Percentiles rank a stretch among this genome's conserved stretches.
Conservation (phyloP, 257 asterid species). For the Perilla frutescens region DNA sequence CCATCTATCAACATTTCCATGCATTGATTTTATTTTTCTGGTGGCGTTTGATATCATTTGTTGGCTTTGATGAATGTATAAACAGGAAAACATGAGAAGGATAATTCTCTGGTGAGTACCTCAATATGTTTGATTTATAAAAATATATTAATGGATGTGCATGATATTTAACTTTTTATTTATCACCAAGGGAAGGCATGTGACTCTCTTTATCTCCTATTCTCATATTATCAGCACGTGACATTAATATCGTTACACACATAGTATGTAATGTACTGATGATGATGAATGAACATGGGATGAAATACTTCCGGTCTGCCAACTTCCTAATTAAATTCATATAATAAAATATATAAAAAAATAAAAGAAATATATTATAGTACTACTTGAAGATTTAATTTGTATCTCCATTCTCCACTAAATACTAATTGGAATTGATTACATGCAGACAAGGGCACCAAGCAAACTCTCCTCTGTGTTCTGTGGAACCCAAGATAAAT, state of each 20-base stretch:
- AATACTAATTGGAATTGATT: background rate
- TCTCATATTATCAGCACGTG: too few species aligned
- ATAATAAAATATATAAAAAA: too few species aligned
- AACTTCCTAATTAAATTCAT: too few species aligned
- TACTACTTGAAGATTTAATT: background rate
- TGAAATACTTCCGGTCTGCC: too few species aligned
- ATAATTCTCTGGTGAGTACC: slow-evolving; percentile 46
- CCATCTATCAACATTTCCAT: background rate
- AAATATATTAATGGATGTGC: too few species aligned
- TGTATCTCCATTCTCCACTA: background rate
- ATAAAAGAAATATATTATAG: too few species aligned
- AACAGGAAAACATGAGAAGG: slow-evolving; percentile 58
- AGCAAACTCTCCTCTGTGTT: slow-evolving; percentile 77
- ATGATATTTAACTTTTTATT: too few species aligned
- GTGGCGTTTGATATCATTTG: background rate
- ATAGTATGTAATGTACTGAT: too few species aligned
- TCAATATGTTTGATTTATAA: background rate
- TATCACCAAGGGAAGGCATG: too few species aligned
- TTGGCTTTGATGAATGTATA: slow-evolving; percentile 4
- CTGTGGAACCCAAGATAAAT: slow-evolving; percentile 81
- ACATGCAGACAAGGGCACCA: slow-evolving; percentile 59
- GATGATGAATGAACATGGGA: too few species aligned
- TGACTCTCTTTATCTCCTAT: too few species aligned
- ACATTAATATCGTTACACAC: too few species aligned
- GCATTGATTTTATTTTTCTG: background rate